A percentile compares a stretch with the other conserved stretches of the same genome.
phyloP scores from a whole-genome alignment of 2,329 filamentous ascomycete species.

The Exophiala sideris region DNA sequence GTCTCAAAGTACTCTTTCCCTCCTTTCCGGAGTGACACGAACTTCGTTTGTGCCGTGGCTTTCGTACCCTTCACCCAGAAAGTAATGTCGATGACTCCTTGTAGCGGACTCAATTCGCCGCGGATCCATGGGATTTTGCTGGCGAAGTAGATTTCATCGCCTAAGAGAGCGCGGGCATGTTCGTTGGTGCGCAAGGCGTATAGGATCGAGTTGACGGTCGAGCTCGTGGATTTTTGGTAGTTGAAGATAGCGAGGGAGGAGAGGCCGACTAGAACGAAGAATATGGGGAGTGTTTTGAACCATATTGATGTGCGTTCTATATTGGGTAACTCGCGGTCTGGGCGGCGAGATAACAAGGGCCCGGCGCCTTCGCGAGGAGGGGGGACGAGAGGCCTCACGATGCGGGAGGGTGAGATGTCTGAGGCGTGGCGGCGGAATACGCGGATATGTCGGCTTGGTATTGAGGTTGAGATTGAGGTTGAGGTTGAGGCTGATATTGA shows the following conservation, averaged over 20 bases:
- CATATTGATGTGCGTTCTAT: constrained; percentile 53
- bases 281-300: constrained; percentile 74
- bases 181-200: constrained; percentile 84
- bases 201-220: constrained; percentile 79
- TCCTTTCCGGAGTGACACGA: constrained; percentile 69
- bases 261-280: constrained; percentile 66
- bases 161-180: constrained; percentile 70
- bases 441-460: background rate
- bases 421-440: background rate
- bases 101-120: constrained; percentile 88
- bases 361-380: constrained; percentile 50
- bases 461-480: background rate
- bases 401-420: constrained; percentile 1
- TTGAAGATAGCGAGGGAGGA: constrained; percentile 92
- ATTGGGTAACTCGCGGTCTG: constrained; percentile 52
- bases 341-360: constrained; percentile 51
- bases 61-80: constrained; percentile 83
- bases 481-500: no score
- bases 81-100: constrained; percentile 80
- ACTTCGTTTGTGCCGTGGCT: constrained; percentile 69
- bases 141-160: constrained; percentile 81
- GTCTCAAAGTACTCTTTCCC: constrained; percentile 76
- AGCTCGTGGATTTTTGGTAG: constrained; percentile 92
- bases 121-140: constrained; percentile 77
- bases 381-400: constrained; percentile 36